These are phyloP conservation scores for Alectoria sarmentosa DNA, from an alignment of 495 filamentous ascomycete species.

Conservation along the genomic window DNA sequence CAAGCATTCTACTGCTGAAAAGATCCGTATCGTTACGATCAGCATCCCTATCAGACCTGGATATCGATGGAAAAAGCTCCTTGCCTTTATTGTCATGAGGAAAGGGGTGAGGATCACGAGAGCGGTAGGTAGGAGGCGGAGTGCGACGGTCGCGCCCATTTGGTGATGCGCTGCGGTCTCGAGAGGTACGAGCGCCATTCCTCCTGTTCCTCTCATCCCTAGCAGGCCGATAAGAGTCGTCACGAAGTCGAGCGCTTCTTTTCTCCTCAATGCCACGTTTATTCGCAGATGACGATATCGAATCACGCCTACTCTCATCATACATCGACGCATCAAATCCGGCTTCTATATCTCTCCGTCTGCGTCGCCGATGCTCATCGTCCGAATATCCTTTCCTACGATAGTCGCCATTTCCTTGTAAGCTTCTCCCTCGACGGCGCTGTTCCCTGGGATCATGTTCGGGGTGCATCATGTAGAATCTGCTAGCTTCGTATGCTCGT, in stretches of 20 bases:
- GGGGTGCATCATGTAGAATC: constrained; percentile 87
- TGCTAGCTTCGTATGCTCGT: constrained; percentile 69
- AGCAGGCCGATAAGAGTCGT: constrained; percentile 18
- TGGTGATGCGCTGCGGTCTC: constrained; percentile 65
- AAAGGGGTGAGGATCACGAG: constrained; percentile 20
- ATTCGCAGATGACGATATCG: constrained; percentile 35
- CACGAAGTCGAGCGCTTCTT: neutral
- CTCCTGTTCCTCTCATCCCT: constrained; percentile 26
- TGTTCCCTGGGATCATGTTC: constrained; percentile 79
- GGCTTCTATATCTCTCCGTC: constrained; percentile 41
- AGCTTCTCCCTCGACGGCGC: constrained; percentile 44
- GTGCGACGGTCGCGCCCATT: constrained; percentile 42
- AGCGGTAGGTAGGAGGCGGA: constrained; percentile 14
- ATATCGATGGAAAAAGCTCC: constrained; percentile 40
- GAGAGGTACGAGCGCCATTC: constrained; percentile 20
- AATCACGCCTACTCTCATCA: constrained; percentile 46
- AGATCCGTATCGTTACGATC: constrained; percentile 4
- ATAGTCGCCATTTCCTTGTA: constrained; percentile 53
- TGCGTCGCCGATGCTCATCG: constrained; percentile 45
- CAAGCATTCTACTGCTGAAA: neutral
- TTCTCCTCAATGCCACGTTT: constrained; percentile 13
- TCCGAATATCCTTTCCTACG: constrained; percentile 47
- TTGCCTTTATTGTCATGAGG: constrained; percentile 34
- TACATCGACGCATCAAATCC: constrained; percentile 69
- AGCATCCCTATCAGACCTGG: neutral